Percentiles rank a stretch among this genome's conserved stretches.
These are phyloP conservation scores for Sesbania bispinosa DNA, from an alignment of 306 rosid genomes.

Conservation along the genomic window DNA sequence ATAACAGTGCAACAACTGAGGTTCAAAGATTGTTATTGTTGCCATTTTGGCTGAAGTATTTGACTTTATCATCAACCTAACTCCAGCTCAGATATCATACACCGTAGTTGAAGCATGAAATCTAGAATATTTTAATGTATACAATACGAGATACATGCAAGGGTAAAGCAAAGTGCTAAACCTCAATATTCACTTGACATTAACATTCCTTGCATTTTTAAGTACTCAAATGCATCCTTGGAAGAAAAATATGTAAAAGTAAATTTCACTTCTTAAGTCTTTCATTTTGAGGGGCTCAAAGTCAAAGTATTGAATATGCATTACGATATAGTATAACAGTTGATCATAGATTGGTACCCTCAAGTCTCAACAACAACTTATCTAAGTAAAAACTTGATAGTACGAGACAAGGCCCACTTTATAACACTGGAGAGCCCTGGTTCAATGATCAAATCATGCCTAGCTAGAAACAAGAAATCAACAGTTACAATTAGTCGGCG, in stretches of 20 bases:
- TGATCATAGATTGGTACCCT: not conserved
- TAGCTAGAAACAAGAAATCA: conserved; percentile 13
- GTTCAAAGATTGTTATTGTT: not conserved
- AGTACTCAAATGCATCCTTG: not conserved
- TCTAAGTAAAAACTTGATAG: not conserved
- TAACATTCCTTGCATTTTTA: not conserved
- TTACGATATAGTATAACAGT: too few relatives aligned
- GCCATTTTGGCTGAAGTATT: conserved; percentile 8
- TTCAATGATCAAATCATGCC: conserved; percentile 1
- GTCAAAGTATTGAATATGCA: too few relatives aligned
- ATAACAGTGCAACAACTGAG: too few relatives aligned
- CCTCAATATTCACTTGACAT: not conserved
- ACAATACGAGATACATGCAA: not conserved
- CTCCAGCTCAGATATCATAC: too few relatives aligned
- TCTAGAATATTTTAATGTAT: not conserved
- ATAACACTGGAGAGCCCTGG: not conserved
- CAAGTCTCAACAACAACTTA: conserved; percentile 2
- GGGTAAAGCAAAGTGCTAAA: not conserved
- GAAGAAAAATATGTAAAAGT: not conserved
- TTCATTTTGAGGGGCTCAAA: not conserved
- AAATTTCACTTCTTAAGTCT: not conserved
- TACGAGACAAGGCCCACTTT: not conserved
- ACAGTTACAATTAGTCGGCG: not conserved
- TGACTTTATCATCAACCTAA: too few relatives aligned
- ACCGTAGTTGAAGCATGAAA: too few relatives aligned